These are phyloP conservation scores for Fusarium oxysporum DNA, from an alignment of 2,329 filamentous ascomycete genomes.

Conservation along the genomic window DNA sequence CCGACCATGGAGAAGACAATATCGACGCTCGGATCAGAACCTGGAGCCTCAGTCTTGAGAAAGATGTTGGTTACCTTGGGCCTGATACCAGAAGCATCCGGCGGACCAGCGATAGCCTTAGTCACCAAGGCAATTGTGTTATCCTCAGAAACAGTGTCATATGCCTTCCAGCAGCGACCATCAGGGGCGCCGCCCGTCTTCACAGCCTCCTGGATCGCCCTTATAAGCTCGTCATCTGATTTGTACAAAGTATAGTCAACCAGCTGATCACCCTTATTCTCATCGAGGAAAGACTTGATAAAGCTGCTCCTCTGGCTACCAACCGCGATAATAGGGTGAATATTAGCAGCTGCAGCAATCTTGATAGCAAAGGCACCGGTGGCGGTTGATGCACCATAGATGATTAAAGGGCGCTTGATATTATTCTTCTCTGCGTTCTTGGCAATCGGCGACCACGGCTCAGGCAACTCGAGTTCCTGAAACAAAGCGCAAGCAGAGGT, in stretches of 20 bases:
- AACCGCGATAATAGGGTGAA: conserved; percentile 70
- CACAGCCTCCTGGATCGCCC: conserved; percentile 4
- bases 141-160: conserved; percentile 8
- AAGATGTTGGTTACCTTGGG: conserved; percentile 6
- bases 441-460: conserved; percentile 14
- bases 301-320: conserved; percentile 54
- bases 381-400: conserved; percentile 64
- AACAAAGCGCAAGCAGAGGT: conserved; percentile 6
- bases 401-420: conserved; percentile 55
- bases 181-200: neutral
- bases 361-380: conserved; percentile 70
- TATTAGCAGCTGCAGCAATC: conserved; percentile 58
- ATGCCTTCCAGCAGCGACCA: conserved; percentile 3
- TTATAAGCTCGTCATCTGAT: neutral
- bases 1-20: neutral
- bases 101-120: neutral
- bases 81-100: neutral
- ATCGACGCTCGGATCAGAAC: neutral
- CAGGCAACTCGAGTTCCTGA: conserved; percentile 1
- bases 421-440: neutral
- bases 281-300: conserved; percentile 1
- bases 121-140: neutral
- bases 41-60: neutral
- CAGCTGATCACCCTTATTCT: conserved; percentile 19
- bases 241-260: conserved; percentile 19